Conservation (phyloP, 768 basidiomycete genomes). For the Tylopilus sp. region DNA sequence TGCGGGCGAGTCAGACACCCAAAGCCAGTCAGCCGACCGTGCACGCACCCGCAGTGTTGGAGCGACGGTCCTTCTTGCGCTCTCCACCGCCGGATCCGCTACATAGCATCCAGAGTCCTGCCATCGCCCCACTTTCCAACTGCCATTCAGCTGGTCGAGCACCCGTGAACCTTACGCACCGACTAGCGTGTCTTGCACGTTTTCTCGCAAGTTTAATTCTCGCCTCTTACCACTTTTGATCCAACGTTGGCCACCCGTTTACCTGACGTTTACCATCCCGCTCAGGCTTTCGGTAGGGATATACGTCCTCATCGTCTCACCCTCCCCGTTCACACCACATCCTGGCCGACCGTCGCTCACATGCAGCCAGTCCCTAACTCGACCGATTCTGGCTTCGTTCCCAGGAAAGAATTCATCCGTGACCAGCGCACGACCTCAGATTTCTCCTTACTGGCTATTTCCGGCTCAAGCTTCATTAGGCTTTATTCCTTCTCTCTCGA, state of each 20-base stretch:
- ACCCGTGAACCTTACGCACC: slow-evolving; percentile 12
- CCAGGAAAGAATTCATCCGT: slow-evolving; percentile 70
- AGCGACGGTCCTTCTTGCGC: slow-evolving; percentile 3
- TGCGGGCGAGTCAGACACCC: slow-evolving; percentile 1
- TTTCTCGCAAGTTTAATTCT: slow-evolving; percentile 28
- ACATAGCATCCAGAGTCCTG: slow-evolving; percentile 11
- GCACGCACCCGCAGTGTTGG: slow-evolving; percentile 12
- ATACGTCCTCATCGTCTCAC: slow-evolving; percentile 25
- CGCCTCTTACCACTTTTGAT: slow-evolving; percentile 28
- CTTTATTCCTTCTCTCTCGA: slow-evolving; percentile 64
- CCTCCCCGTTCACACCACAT: slow-evolving; percentile 18
- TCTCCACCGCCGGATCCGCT: slow-evolving; percentile 3
- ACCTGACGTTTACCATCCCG: slow-evolving; percentile 37
- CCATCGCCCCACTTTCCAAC: slow-evolving; percentile 4
- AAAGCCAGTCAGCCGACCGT: background rate
- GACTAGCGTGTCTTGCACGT: slow-evolving; percentile 32
- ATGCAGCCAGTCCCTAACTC: slow-evolving; percentile 31
- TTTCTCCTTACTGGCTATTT: slow-evolving; percentile 69
- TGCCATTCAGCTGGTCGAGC: slow-evolving; percentile 9
- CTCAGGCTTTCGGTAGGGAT: slow-evolving; percentile 20
- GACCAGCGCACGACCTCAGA: slow-evolving; percentile 52
- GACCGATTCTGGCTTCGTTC: slow-evolving; percentile 53
- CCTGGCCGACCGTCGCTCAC: slow-evolving; percentile 25
- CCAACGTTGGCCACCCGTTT: slow-evolving; percentile 33
- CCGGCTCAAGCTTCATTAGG: slow-evolving; percentile 58